Evolutionary conservation across 345 rosid genomes (phyloP), one percentile per base, ranked within the genome.

Genomic region (Brassica rapa): DNA sequence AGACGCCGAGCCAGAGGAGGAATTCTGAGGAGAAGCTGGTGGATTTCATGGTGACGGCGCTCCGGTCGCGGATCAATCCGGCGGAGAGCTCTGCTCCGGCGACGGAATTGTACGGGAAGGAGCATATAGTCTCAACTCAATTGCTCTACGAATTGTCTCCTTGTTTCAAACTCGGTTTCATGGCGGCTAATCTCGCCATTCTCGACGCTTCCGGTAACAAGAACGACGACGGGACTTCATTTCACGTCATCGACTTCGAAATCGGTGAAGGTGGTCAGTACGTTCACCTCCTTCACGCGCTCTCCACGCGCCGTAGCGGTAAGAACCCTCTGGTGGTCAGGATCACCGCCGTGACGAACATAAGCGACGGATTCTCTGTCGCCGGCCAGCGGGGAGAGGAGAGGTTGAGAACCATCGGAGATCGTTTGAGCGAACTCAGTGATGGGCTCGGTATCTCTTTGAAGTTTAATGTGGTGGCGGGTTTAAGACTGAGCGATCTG

Each of bases 131-230:
- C 53, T 82, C 99, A 43, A 93, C 86, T 60, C 91, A 86, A 61
- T 68, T 77, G 63, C 90, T 95, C 11, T 90, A 85, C 80, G 93
- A 91, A 39, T 25, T 85, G 1, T 91, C 93, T 80, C 96, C 92
- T 9, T 95, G 97, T 82, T 93, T 91, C 82, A 87, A 86, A 72
- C 93, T 88, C 15, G 94, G 94, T 12, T 90, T 95, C 81, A 71
- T 85, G 90, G 94, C 98, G 19, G 98, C 98, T 2, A 93, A 95
- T 83, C 87, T 85, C 65, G 96, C 96, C 56, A 91, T 95, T 61
- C 82, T 95, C 49, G 90, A 89, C 56, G 87, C 83, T 32, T 64
- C 82, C 16, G 76, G 57, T 7, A 74, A 68, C 57, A 75, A 73
- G 56, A 69, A 5, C 19, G 66, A 39, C 7, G 81, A 55, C 9